phyloP scores from a whole-genome alignment of 2,329 filamentous ascomycete genomes.

The Simplicillium sp. region DNA sequence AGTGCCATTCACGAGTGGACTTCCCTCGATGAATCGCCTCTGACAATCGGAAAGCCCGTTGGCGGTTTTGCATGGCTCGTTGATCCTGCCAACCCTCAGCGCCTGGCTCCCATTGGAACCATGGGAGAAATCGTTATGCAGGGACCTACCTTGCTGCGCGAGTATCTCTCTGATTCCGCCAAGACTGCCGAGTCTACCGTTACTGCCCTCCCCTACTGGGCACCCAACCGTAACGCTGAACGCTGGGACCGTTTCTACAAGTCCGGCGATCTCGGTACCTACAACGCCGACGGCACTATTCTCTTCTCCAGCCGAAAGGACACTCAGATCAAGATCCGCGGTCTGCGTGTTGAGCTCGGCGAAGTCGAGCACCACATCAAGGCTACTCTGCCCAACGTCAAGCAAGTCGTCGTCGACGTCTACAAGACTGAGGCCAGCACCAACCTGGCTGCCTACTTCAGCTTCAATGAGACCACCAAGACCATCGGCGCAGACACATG shows the following conservation, averaged over 20 bases:
- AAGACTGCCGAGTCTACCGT: conserved; percentile 14
- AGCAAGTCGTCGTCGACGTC: background rate
- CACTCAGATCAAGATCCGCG: conserved; percentile 45
- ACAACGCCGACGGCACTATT: conserved; percentile 24
- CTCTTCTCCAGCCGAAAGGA: conserved; percentile 40
- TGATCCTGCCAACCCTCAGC: conserved; percentile 2
- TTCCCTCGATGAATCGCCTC: background rate
- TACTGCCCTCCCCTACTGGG: background rate
- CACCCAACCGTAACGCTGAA: background rate
- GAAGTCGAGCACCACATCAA: conserved; percentile 11
- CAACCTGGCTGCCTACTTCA: too few relatives aligned
- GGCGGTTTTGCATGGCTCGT: conserved; percentile 4
- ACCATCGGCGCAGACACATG: too few relatives aligned
- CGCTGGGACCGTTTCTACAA: conserved; percentile 10
- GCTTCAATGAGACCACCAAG: too few relatives aligned
- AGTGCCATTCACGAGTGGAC: background rate
- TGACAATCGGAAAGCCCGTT: conserved; percentile 6
- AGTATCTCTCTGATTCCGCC: conserved; percentile 7
- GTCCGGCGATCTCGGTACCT: conserved; percentile 14
- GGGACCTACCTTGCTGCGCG: conserved; percentile 7
- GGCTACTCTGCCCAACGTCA: background rate
- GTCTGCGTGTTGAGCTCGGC: conserved; percentile 39
- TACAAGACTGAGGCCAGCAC: background rate
- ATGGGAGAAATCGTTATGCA: conserved; percentile 12
- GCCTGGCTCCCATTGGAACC: conserved; percentile 7